Conservation (phyloP, 345 rosid species). For the Cardamine chenopodiifolia region DNA sequence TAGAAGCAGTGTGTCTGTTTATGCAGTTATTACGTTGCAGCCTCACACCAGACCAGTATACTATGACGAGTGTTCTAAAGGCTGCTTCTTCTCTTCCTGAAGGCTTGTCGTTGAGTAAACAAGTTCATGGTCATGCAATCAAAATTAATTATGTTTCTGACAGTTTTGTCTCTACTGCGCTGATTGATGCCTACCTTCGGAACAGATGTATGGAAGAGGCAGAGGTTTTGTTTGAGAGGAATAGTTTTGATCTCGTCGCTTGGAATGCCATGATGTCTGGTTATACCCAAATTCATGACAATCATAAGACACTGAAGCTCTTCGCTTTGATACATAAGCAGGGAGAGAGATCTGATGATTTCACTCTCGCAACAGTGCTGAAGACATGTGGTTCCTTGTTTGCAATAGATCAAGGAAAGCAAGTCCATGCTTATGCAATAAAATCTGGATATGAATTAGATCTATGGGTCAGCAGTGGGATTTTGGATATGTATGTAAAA, state of each 20-base stretch:
- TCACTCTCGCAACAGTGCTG: constrained; percentile 52
- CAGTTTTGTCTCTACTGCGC: constrained; percentile 59
- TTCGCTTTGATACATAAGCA: constrained; percentile 48
- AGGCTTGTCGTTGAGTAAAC: constrained; percentile 49
- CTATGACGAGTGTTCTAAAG: constrained; percentile 56
- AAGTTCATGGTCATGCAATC: constrained; percentile 59
- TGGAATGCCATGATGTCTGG: constrained; percentile 69
- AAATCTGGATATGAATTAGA: constrained; percentile 54
- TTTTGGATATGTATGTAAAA: constrained; percentile 69
- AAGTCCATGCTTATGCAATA: constrained; percentile 53
- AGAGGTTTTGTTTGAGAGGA: constrained; percentile 47
- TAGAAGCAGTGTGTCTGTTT: constrained; percentile 51
- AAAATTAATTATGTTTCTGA: constrained; percentile 44
- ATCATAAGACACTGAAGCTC: constrained; percentile 51
- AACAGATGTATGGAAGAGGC: constrained; percentile 55
- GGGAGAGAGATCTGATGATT: constrained; percentile 53
- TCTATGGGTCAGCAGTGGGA: constrained; percentile 54
- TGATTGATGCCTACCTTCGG: constrained; percentile 58
- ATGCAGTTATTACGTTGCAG: constrained; percentile 46
- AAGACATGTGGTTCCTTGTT: constrained; percentile 58
- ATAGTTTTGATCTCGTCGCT: constrained; percentile 50
- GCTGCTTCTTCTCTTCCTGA: constrained; percentile 54
- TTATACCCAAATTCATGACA: constrained; percentile 44
- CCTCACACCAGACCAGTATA: constrained; percentile 55
- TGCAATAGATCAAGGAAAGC: constrained; percentile 50